Percentiles rank a stretch among this genome's conserved stretches.
Conservation (phyloP, 163 green algal genomes). For the Chlorella variabilis region DNA sequence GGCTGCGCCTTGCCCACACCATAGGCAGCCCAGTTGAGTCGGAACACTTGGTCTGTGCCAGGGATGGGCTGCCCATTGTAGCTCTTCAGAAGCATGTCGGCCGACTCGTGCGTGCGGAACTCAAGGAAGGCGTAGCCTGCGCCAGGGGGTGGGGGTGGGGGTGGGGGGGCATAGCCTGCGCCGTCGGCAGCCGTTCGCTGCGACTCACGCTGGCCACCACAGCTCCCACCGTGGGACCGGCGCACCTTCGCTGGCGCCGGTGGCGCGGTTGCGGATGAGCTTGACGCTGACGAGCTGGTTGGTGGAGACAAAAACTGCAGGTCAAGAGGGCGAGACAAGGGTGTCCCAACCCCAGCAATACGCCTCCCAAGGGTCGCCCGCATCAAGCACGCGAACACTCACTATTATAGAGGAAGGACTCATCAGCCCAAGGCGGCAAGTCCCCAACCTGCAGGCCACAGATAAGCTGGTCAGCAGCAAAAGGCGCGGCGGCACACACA, state of each 20-base stretch:
- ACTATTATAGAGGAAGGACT: conserved; percentile 59
- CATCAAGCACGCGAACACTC: too few species aligned
- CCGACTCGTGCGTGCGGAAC: conserved; percentile 65
- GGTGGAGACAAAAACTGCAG: conserved; percentile 58
- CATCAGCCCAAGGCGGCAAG: conserved; percentile 67
- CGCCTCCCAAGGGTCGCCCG: too few species aligned
- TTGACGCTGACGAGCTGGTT: conserved; percentile 61
- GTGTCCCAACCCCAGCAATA: too few species aligned
- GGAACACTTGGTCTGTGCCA: conserved; percentile 61
- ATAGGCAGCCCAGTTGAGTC: conserved; percentile 70
- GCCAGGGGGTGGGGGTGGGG: conserved; percentile 31
- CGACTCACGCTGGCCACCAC: neutral
- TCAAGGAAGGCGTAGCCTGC: conserved; percentile 83
- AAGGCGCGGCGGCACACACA: too few species aligned
- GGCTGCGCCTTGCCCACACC: conserved; percentile 55
- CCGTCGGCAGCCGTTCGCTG: neutral
- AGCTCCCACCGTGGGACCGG: conserved; percentile 17
- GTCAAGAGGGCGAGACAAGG: too few species aligned
- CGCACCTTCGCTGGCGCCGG: conserved; percentile 72
- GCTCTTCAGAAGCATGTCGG: conserved; percentile 64
- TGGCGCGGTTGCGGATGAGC: conserved; percentile 67
- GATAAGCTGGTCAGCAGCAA: neutral
- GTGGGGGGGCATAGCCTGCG: neutral
- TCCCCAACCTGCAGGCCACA: conserved; percentile 54
- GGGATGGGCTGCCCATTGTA: conserved; percentile 77